These are phyloP conservation scores for Durio zibethinus DNA, from an alignment of 345 rosid species.

Conservation along the genomic window DNA sequence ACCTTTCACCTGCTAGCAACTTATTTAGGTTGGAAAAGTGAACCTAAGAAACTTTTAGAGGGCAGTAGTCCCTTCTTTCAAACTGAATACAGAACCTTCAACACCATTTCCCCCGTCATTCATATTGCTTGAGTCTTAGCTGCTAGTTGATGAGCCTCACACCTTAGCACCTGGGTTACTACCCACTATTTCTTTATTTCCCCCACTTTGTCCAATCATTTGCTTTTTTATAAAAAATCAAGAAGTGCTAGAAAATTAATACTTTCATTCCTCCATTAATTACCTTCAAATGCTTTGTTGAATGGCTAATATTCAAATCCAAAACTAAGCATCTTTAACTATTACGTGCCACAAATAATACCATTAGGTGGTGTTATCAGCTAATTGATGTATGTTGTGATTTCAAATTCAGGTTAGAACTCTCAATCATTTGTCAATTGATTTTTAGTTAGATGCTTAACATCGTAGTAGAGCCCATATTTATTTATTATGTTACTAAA, in stretches of 20 bases:
- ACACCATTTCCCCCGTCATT: not conserved
- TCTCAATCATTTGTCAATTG: not conserved
- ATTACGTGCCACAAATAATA: not conserved
- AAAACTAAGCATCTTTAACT: not conserved
- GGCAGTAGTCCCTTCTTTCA: not conserved
- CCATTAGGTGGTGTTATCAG: not conserved
- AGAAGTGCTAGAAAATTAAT: not conserved
- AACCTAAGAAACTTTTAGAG: not conserved
- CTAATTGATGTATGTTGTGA: not conserved
- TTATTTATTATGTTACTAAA: not conserved
- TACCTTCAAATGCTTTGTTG: not conserved
- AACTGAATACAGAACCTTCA: not conserved
- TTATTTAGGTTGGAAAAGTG: not conserved
- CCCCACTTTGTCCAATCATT: not conserved
- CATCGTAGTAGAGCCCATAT: not conserved
- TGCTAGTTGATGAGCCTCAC: not conserved
- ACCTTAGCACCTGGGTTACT: not conserved
- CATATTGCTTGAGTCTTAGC: not conserved
- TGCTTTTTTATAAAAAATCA: not conserved
- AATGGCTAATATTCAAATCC: not conserved
- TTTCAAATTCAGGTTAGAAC: not conserved
- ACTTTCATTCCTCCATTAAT: not conserved
- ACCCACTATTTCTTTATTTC: not conserved
- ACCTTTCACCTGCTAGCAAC: not conserved
- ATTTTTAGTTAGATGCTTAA: not conserved